Evolutionary conservation across 2,329 filamentous ascomycete species (phyloP).

Genomic region (Ilyonectria robusta): DNA sequence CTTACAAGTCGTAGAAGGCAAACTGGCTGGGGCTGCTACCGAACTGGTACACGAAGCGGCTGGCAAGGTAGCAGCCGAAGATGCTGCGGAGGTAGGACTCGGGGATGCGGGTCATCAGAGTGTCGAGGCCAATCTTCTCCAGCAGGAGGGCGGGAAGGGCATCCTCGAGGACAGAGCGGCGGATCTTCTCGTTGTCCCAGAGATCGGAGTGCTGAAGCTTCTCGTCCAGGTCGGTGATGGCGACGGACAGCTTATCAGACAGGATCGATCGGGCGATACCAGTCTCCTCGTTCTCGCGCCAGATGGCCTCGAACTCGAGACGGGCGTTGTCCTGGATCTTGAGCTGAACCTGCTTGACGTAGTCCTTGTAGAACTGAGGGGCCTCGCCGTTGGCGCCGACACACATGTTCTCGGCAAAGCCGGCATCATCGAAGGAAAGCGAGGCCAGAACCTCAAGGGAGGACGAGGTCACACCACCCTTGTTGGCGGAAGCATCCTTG

Average conservation of each 20-base stretch:
- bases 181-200: constrained; percentile 86
- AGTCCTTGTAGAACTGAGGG: constrained; percentile 92
- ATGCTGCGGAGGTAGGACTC: constrained; percentile 94
- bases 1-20: constrained; percentile 98
- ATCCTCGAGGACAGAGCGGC: constrained; percentile 83
- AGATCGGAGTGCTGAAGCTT: constrained; percentile 94
- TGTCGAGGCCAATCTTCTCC: constrained; percentile 91
- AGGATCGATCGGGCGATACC: constrained; percentile 86
- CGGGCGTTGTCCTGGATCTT: constrained; percentile 92
- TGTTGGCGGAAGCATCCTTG: constrained; percentile 99
- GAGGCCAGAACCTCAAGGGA: constrained; percentile 96
- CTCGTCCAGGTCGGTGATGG: constrained; percentile 97
- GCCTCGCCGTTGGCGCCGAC: constrained; percentile 78
- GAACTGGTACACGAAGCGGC: constrained; percentile 95
- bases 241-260: constrained; percentile 89
- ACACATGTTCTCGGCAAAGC: constrained; percentile 96
- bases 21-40: constrained; percentile 95
- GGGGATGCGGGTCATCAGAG: constrained; percentile 88
- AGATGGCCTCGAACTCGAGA: constrained; percentile 98
- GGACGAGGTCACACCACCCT: constrained; percentile 97
- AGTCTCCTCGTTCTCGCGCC: constrained; percentile 91
- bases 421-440: constrained; percentile 90
- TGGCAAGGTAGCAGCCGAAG: constrained; percentile 95
- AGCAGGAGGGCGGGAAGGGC: constrained; percentile 88
- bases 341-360: constrained; percentile 91